Base-by-base conservation (phyloP, 192 early-diverging fungal species). In the Backusella macrospora region DNA sequence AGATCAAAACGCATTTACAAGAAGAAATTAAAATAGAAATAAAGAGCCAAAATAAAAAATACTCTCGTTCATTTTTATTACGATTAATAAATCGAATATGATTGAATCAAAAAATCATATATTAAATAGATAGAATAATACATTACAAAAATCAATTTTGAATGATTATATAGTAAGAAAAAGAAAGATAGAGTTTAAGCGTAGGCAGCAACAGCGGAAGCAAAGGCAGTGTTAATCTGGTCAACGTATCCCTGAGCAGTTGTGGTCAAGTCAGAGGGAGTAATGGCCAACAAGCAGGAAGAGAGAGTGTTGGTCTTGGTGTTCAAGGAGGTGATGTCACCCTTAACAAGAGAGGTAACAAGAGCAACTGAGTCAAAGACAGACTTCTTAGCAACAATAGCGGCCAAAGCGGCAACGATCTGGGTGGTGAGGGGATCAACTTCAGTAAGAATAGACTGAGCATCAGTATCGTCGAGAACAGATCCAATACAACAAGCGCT, bases 401-500 rank as follows among this genome's bases (percentile, higher is more conserved):
- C 37, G 10, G 2, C 6, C 16, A 74, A 52, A 9, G 73, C 40
- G 1, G 34, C 64, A 4, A 38, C 38, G 23, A 74, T 48, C n/a
- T 43, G 12, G 3, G 73, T 65, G 39, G 48, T 48, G 2, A 74
- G 39, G 34, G 23, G 7, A 0, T 21, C 39, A n/a, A 74, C 65
- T 38, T 49, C 64, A 5, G 34, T 10, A 37, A 74, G 37, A 10
- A 74, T 48, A 45, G 47, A 65, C 40, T 46, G 37, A 29, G 73
- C 73, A 38, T 74, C 73, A 9, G 40, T 45, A 67, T 65, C 43
- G 29, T 68, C 16, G 2, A n/a, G n/a, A n/a, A n/a, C n/a, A n/a
- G n/a, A n/a, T n/a, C n/a, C n/a, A n/a, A n/a, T n/a, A n/a, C n/a
- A n/a, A n/a, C n/a, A n/a, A n/a, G 48, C 15, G 23, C 38, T 37